A percentile compares a stretch with the other conserved stretches of the same genome.
Evolutionary conservation across 768 basidiomycete genomes (phyloP).

Genomic region (Trametes punicea): DNA sequence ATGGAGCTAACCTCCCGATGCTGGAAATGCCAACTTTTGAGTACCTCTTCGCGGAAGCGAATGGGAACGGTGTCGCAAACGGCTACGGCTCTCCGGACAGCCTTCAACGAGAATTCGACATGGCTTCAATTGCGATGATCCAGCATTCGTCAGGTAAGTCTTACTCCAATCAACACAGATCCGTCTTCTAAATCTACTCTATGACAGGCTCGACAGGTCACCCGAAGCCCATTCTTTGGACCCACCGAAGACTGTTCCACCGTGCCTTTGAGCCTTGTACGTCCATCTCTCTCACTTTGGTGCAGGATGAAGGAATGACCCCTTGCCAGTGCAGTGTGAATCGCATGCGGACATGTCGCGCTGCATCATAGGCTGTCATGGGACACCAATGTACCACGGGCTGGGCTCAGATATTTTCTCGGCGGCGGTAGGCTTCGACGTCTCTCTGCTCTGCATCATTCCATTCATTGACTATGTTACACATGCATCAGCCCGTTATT

Average conservation of each 20-base stretch:
- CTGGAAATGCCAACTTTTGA: neutral
- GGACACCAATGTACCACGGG: neutral
- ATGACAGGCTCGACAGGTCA: constrained; percentile 12
- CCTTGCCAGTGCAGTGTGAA: neutral
- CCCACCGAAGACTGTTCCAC: neutral
- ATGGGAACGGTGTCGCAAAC: neutral
- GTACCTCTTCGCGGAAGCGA: neutral
- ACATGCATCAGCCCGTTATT: neutral
- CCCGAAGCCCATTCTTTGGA: constrained; percentile 10
- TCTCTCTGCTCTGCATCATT: neutral
- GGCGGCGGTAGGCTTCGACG: neutral
- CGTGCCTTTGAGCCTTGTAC: neutral
- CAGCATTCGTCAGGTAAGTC: constrained; percentile 7
- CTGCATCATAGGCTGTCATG: neutral
- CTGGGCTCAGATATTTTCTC: neutral
- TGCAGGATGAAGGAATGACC: too few species aligned
- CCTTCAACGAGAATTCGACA: neutral
- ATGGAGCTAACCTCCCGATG: neutral
- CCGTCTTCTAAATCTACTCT: neutral
- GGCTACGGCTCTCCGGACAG: neutral
- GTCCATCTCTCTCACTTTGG: neutral
- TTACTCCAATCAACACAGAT: neutral
- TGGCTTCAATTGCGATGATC: neutral
- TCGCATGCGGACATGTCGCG: neutral
- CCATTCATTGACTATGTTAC: neutral